Conservation (phyloP, 371 early-diverging fungal genomes). For the Lichtheimia hyalospora region DNA sequence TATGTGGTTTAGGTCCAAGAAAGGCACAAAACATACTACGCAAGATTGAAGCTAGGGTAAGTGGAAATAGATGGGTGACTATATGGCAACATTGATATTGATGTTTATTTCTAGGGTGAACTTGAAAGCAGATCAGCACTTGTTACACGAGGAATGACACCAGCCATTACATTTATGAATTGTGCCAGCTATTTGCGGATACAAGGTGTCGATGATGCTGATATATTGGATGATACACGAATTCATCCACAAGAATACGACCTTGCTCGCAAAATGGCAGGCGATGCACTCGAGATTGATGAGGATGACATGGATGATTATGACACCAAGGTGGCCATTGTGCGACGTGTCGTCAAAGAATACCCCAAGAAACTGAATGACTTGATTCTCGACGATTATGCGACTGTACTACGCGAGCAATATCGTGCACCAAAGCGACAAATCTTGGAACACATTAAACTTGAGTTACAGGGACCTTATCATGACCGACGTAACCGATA, state of each 20-base stretch:
- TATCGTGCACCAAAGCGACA: constrained; percentile 77
- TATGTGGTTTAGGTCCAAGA: constrained; percentile 93
- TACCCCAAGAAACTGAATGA: constrained; percentile 82
- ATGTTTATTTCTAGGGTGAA: constrained; percentile 24
- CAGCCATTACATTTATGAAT: constrained; percentile 87
- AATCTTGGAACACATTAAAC: constrained; percentile 82
- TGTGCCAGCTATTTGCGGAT: constrained; percentile 92
- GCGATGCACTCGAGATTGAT: constrained; percentile 94
- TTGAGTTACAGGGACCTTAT: constrained; percentile 86
- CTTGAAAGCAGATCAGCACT: constrained; percentile 73
- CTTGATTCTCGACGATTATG: constrained; percentile 89
- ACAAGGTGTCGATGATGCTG: constrained; percentile 50
- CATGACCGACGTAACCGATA: constrained; percentile 74
- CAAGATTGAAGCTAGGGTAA: constrained; percentile 44
- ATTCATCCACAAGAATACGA: constrained; percentile 96
- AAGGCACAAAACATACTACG: constrained; percentile 80
- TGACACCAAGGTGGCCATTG: constrained; percentile 52
- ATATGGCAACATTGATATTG: too few relatives aligned
- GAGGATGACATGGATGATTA: constrained; percentile 79
- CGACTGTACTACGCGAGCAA: constrained; percentile 74
- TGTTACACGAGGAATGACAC: constrained; percentile 64
- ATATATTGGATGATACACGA: constrained; percentile 93
- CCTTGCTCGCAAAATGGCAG: constrained; percentile 95
- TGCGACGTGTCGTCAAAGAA: constrained; percentile 80
- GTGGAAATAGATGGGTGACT: background rate